A percentile compares a stretch with the other conserved stretches of the same genome.
phyloP scores from a whole-genome alignment of 176 grass and related monocot genomes.

The Elaeis guineensis region DNA sequence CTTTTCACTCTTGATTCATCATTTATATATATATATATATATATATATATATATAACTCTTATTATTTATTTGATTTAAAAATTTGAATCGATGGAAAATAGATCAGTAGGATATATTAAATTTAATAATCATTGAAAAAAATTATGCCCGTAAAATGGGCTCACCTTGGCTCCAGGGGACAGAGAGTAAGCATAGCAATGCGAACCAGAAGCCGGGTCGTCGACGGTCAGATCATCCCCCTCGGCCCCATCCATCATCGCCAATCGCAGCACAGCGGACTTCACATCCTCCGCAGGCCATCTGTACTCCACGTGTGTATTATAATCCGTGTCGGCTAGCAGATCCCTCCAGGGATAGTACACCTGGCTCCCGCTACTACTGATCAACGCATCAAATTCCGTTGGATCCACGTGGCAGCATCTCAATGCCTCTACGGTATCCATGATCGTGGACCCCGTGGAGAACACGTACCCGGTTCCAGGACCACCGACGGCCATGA shows the following conservation, averaged over 20 bases:
- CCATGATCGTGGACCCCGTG: conserved; percentile 47
- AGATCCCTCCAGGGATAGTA: conserved; percentile 75
- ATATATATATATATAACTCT: too few relatives aligned
- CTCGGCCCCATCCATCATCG: conserved; percentile 39
- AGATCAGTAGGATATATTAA: too few relatives aligned
- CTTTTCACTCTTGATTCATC: too few relatives aligned
- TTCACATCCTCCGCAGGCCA: conserved; percentile 68
- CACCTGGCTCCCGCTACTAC: conserved; percentile 77
- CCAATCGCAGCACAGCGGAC: conserved; percentile 42
- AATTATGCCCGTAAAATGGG: not conserved
- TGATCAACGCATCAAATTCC: conserved; percentile 66
- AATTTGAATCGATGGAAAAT: too few relatives aligned
- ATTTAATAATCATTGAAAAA: too few relatives aligned
- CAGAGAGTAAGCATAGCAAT: conserved; percentile 55
- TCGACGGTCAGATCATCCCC: conserved; percentile 38
- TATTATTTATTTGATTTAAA: too few relatives aligned
- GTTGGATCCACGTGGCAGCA: conserved; percentile 37
- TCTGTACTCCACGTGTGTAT: conserved; percentile 50
- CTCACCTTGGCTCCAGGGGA: conserved; percentile 29
- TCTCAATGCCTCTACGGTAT: conserved; percentile 33
- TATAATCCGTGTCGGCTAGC: conserved; percentile 59
- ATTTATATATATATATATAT: too few relatives aligned
- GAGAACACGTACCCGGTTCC: conserved; percentile 50
- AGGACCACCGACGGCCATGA: conserved; percentile 5
- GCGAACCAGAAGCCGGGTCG: conserved; percentile 28